phyloP scores from a whole-genome alignment of 1,139 yeast species.

The Kodamaea plutei region DNA sequence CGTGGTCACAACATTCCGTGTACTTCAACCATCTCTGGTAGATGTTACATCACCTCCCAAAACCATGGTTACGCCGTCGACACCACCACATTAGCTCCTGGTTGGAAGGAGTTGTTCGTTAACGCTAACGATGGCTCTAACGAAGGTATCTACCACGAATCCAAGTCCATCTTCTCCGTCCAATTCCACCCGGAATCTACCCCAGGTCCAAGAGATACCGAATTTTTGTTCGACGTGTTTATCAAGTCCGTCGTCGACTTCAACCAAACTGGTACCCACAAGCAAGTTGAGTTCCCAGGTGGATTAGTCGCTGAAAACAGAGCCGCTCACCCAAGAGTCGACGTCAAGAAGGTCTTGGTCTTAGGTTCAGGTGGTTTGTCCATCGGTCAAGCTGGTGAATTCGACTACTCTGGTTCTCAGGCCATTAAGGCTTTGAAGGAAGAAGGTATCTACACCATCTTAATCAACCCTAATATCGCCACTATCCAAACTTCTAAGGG shows the following conservation, averaged over 20 bases:
- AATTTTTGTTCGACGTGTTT: slow-evolving; percentile 92
- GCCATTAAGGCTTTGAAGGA: slow-evolving; percentile 93
- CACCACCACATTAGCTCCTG: slow-evolving; percentile 60
- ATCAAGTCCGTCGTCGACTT: slow-evolving; percentile 72
- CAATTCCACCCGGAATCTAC: slow-evolving; percentile 99
- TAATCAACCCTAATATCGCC: slow-evolving; percentile 96
- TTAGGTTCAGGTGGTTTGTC: slow-evolving; percentile 98
- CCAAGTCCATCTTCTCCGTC: slow-evolving; percentile 92
- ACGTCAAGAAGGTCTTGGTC: slow-evolving; percentile 90
- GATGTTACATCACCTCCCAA: slow-evolving; percentile 98
- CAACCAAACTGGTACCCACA: slow-evolving; percentile 51
- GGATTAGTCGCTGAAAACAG: slow-evolving; percentile 70
- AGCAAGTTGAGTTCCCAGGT: slow-evolving; percentile 88
- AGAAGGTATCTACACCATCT: slow-evolving; percentile 92
- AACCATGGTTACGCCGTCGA: slow-evolving; percentile 99
- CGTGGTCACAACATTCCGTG: slow-evolving; percentile 99
- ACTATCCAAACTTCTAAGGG: slow-evolving; percentile 98
- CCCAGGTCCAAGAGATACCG: slow-evolving; percentile 99
- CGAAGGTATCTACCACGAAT: slow-evolving; percentile 93
- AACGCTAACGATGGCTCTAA: slow-evolving; percentile 97
- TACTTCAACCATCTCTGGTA: slow-evolving; percentile 86
- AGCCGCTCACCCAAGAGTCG: slow-evolving; percentile 67
- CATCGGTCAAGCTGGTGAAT: slow-evolving; percentile 99
- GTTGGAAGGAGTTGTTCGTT: slow-evolving; percentile 93
- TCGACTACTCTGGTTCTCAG: slow-evolving; percentile 96